Conservation (phyloP, 2,329 filamentous ascomycete genomes). For the Didymellaceae sp. region DNA sequence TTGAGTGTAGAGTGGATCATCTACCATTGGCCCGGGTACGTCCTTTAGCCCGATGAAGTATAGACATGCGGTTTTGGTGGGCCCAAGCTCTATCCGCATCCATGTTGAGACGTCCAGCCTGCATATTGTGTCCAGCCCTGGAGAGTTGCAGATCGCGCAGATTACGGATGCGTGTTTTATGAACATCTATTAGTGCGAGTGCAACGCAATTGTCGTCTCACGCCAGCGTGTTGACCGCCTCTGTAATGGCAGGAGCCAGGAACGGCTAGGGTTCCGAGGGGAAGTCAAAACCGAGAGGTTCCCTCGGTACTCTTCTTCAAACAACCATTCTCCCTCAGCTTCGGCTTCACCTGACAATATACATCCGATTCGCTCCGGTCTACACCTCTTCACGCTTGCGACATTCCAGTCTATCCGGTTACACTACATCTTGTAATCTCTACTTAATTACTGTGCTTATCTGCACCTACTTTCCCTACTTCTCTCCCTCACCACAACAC, state of each 20-base stretch:
- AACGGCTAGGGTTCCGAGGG: slow-evolving; percentile 13
- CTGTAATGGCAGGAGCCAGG: slow-evolving; percentile 3
- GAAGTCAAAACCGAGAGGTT: slow-evolving; percentile 14
- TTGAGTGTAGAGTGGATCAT: slow-evolving; percentile 12
- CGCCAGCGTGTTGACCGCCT: slow-evolving; percentile 22
- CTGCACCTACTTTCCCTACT: slow-evolving; percentile 4
- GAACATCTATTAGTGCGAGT: slow-evolving; percentile 17
- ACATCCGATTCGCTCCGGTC: slow-evolving; percentile 9
- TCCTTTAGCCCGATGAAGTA: slow-evolving; percentile 12
- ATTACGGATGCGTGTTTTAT: slow-evolving; percentile 18
- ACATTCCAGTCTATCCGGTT: slow-evolving; percentile 11
- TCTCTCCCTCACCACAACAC: neutral
- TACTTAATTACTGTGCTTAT: slow-evolving; percentile 12
- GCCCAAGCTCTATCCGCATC: slow-evolving; percentile 19
- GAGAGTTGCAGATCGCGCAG: slow-evolving; percentile 16
- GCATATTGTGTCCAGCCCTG: slow-evolving; percentile 14
- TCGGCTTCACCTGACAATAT: slow-evolving; percentile 9
- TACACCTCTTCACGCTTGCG: slow-evolving; percentile 5
- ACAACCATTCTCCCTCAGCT: slow-evolving; percentile 11
- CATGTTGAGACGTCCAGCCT: slow-evolving; percentile 17
- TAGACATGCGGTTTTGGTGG: slow-evolving; percentile 12
- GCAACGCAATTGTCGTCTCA: slow-evolving; percentile 11
- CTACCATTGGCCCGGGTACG: slow-evolving; percentile 22
- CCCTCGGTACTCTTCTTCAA: slow-evolving; percentile 12
- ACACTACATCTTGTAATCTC: slow-evolving; percentile 4